phyloP scores from a whole-genome alignment of 2,329 filamentous ascomycete genomes.

The Talaromyces sp. region DNA sequence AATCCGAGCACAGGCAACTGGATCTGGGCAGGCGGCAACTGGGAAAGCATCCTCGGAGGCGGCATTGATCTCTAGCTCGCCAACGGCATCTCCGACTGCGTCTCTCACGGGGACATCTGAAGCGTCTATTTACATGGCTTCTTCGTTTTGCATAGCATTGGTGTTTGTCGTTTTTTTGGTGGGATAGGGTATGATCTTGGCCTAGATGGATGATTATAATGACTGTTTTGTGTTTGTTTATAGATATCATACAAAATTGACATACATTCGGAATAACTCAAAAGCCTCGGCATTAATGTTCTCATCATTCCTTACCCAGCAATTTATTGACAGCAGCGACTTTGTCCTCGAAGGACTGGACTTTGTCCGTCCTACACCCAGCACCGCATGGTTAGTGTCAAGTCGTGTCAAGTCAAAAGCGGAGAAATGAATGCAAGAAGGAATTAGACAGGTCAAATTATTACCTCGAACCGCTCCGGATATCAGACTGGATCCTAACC shows the following conservation, averaged over 20 bases:
- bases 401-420: too few relatives aligned
- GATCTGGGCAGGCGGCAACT: conserved; percentile 40
- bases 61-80: conserved; percentile 28
- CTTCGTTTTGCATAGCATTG: neutral
- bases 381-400: neutral
- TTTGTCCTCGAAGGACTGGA: conserved; percentile 74
- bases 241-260: neutral
- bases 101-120: neutral
- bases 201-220: neutral
- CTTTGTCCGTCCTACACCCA: conserved; percentile 69
- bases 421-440: neutral
- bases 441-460: neutral
- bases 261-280: neutral
- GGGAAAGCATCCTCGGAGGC: conserved; percentile 34
- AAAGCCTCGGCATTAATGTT: neutral
- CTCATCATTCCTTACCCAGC: conserved; percentile 29
- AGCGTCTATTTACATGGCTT: conserved; percentile 2
- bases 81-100: neutral
- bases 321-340: conserved; percentile 56
- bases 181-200: neutral
- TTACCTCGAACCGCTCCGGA: conserved; percentile 76
- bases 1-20: conserved; percentile 36
- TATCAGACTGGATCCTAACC: conserved; percentile 78
- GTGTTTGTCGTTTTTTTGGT: conserved; percentile 1
- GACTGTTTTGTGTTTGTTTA: neutral